Evolutionary conservation across 257 asterid genomes (phyloP), one percentile per base, ranked within the genome.

Genomic region (Ehretia macrophylla): DNA sequence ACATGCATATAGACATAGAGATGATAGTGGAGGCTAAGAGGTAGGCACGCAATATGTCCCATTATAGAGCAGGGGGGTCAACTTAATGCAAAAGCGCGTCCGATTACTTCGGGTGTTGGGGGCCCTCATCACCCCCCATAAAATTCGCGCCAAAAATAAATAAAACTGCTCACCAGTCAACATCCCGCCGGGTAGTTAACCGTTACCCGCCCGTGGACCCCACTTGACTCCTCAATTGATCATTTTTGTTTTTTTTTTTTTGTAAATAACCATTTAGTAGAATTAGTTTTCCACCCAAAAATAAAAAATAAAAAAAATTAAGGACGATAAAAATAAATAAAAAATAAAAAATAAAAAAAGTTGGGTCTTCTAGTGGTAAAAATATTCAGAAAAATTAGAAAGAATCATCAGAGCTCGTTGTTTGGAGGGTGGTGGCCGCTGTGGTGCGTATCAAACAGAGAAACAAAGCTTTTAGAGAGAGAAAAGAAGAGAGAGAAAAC

Each of bases 401-500:
- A 61, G 52, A 27, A 59, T 42, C 9, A 32, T 11, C 44, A 19
- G 49, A 56, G 65, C 32, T 59, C 27, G 61, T 51, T 20, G n/a
- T n/a, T 19, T 51, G 9, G 47, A 58, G 64, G 54, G 47, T 35
- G 69, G 51, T 44, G 53, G 60, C 51, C 14, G 57, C 35, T 11
- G 51, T 10, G 52, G 14, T 37, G n/a, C n/a, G 17, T 17, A 66
- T 52, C 21, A 19, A 20, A 20, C 44, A 49, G 65, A 58, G 32
- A 38, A 8, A 37, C 50, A 5, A 47, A 46, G 27, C 39, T 16
- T 18, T 56, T 49, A 74, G 82, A 79, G 78, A 79, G 77, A 68
- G 77, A 67, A 67, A 63, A 68, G 35, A 57, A 74, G 81, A 74
- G 83, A 80, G 77, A 76, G 72, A 70, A 47, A 52, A 55, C 4